Percentiles rank a stretch among this genome's conserved stretches.
Conservation (phyloP, 768 basidiomycete species). For the Podaxis sp. region DNA sequence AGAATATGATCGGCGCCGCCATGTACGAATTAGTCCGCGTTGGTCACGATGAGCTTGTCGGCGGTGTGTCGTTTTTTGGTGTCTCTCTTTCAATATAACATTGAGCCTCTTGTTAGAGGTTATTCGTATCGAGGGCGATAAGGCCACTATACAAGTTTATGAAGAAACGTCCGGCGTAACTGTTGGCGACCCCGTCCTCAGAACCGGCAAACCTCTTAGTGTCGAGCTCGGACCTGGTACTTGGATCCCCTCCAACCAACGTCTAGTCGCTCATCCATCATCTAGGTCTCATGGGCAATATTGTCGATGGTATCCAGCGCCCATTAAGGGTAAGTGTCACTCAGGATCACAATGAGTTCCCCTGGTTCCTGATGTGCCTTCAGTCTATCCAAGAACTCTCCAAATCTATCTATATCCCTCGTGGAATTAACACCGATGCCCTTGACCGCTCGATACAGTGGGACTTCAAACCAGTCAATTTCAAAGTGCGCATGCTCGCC, state of each 20-base stretch:
- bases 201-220: slow-evolving; percentile 96
- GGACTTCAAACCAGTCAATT: slow-evolving; percentile 88
- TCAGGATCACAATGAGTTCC: slow-evolving; percentile 1
- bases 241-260: slow-evolving; percentile 18
- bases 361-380: slow-evolving; percentile 14
- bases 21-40: slow-evolving; percentile 99
- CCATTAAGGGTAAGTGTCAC: slow-evolving; percentile 69
- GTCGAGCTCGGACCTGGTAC: slow-evolving; percentile 96
- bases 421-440: slow-evolving; percentile 97
- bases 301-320: slow-evolving; percentile 96
- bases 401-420: slow-evolving; percentile 99
- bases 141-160: slow-evolving; percentile 98
- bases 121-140: slow-evolving; percentile 97
- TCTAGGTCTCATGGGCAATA: slow-evolving; percentile 96
- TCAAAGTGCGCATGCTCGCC: slow-evolving; percentile 50
- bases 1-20: slow-evolving; percentile 92
- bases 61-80: slow-evolving; percentile 55
- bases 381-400: slow-evolving; percentile 94
- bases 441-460: slow-evolving; percentile 86
- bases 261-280: neutral
- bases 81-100: neutral
- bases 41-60: slow-evolving; percentile 97
- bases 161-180: slow-evolving; percentile 99
- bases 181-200: slow-evolving; percentile 95
- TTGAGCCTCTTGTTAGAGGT: slow-evolving; percentile 65